Evolutionary conservation across 805 yeast species (phyloP).

Genomic region (Sugiyamaella smithiae): DNA sequence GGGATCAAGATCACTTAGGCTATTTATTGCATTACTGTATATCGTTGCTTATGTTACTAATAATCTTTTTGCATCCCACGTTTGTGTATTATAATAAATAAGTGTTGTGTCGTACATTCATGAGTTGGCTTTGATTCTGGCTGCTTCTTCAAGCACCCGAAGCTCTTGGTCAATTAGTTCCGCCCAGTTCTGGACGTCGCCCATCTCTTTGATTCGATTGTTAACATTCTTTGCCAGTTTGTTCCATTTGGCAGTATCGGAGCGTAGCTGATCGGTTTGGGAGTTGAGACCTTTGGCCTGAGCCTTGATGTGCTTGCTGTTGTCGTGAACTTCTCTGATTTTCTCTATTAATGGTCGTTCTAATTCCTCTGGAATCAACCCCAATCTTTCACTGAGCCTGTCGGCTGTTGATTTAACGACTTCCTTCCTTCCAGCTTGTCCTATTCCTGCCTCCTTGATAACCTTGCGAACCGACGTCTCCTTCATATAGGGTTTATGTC

Average conservation of each 20-base stretch:
- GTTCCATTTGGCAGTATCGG: slow-evolving; percentile 13
- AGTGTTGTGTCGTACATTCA: neutral
- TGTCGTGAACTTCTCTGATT: slow-evolving; percentile 26
- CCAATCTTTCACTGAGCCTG: slow-evolving; percentile 12
- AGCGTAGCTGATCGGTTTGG: slow-evolving; percentile 10
- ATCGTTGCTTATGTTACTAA: neutral
- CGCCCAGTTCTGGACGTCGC: slow-evolving; percentile 52
- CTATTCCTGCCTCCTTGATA: slow-evolving; percentile 26
- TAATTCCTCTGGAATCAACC: slow-evolving; percentile 21
- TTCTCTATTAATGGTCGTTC: slow-evolving; percentile 27
- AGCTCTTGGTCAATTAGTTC: slow-evolving; percentile 71
- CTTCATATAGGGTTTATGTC: slow-evolving; percentile 14
- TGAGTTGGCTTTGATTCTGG: neutral
- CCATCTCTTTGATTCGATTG: slow-evolving; percentile 29
- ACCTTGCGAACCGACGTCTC: slow-evolving; percentile 22
- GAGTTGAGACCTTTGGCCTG: slow-evolving; percentile 18
- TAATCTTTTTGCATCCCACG: neutral
- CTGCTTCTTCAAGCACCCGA: slow-evolving; percentile 62
- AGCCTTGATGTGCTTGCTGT: slow-evolving; percentile 16
- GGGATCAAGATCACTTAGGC: slow-evolving; percentile 17
- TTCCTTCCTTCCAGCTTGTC: slow-evolving; percentile 24
- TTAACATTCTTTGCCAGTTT: slow-evolving; percentile 14
- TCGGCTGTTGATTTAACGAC: slow-evolving; percentile 17
- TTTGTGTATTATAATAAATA: neutral
- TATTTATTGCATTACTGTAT: slow-evolving; percentile 1